These are phyloP conservation scores for Lumnitzera littorea DNA, from an alignment of 345 rosid species.

Conservation along the genomic window DNA sequence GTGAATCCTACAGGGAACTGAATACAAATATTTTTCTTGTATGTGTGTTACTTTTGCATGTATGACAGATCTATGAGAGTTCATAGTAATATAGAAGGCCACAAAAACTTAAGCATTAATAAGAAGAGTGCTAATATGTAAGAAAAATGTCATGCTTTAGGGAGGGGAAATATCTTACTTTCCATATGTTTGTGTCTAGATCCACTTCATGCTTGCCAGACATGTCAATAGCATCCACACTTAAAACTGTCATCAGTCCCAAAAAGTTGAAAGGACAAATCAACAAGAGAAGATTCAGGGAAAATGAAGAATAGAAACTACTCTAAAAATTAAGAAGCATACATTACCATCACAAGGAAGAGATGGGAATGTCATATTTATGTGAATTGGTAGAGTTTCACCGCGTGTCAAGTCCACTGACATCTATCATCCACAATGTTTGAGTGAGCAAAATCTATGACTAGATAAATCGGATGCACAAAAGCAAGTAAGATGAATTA, in stretches of 20 bases:
- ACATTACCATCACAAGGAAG: constrained; percentile 83
- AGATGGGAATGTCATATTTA: constrained; percentile 86
- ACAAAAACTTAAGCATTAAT: background rate
- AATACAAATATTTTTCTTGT: too few relatives aligned
- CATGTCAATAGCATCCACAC: constrained; percentile 99
- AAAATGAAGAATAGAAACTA: background rate
- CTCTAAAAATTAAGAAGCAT: background rate
- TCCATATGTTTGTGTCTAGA: constrained; percentile 97
- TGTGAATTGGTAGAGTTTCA: constrained; percentile 84
- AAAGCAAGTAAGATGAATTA: too few relatives aligned
- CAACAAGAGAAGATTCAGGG: constrained; percentile 4
- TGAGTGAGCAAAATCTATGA: background rate
- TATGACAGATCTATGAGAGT: too few relatives aligned
- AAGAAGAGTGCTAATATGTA: background rate
- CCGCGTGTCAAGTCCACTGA: constrained; percentile 98
- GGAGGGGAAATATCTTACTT: constrained; percentile 35
- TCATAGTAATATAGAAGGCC: background rate
- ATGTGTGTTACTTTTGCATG: too few relatives aligned
- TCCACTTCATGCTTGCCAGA: constrained; percentile 99
- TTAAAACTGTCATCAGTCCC: constrained; percentile 49
- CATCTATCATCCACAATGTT: constrained; percentile 46
- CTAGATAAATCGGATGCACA: too few relatives aligned
- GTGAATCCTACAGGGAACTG: too few relatives aligned
- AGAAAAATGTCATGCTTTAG: background rate
- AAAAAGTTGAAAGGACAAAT: background rate